Conservation (phyloP, 768 basidiomycete genomes). For the Boletales sp. region DNA sequence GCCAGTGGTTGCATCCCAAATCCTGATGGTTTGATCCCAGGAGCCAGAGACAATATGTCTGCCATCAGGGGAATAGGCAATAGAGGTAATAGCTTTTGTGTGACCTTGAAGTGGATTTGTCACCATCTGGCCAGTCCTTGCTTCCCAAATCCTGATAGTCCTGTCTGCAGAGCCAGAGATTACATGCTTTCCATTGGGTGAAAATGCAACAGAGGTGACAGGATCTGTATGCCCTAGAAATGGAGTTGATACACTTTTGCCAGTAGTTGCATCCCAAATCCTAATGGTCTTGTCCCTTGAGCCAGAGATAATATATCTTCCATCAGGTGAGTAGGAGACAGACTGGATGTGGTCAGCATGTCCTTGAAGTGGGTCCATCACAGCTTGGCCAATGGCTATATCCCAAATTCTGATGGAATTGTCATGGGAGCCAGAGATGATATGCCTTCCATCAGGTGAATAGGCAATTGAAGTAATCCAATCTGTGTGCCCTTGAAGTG, state of each 20-base stretch:
- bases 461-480: conserved; percentile 16
- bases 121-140: conserved; percentile 4
- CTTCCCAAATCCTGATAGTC: conserved; percentile 9
- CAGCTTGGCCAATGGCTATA: conserved; percentile 7
- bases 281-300: conserved; percentile 14
- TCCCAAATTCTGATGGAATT: conserved; percentile 19
- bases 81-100: background rate
- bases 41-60: conserved; percentile 17
- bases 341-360: conserved; percentile 18
- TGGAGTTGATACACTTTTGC: background rate
- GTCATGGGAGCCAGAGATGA: conserved; percentile 26
- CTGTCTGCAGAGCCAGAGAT: conserved; percentile 9
- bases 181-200: conserved; percentile 13
- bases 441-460: conserved; percentile 20
- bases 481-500: conserved; percentile 5
- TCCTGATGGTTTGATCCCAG: background rate
- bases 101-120: background rate
- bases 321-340: conserved; percentile 17
- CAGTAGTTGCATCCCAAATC: conserved; percentile 13
- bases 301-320: conserved; percentile 9
- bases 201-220: conserved; percentile 11
- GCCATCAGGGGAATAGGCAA: conserved; percentile 20
- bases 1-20: conserved; percentile 15
- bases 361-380: conserved; percentile 14
- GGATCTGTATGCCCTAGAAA: conserved; percentile 1